A percentile compares a stretch with the other conserved stretches of the same genome.
phyloP scores from a whole-genome alignment of 2,329 filamentous ascomycete genomes.

The Fusarium multiceps region DNA sequence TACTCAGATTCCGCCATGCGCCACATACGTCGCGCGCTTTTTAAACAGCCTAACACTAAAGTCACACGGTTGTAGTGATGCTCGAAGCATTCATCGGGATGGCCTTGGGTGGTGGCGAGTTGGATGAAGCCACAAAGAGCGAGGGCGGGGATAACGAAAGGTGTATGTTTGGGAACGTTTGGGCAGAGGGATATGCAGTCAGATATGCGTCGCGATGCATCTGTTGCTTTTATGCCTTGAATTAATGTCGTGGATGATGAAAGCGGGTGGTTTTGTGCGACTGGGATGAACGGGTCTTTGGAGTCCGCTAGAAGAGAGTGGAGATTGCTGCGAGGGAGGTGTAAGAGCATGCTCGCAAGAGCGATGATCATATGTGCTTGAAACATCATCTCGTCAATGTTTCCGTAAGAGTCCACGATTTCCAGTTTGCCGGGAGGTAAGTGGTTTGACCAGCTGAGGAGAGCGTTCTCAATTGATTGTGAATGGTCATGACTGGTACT shows the following conservation, averaged over 20 bases:
- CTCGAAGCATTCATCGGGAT: slow-evolving; percentile 39
- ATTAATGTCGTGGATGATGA: slow-evolving; percentile 27
- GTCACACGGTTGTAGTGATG: slow-evolving; percentile 40
- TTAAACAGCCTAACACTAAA: slow-evolving; percentile 25
- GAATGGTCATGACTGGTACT: slow-evolving; percentile 34
- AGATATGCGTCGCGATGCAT: slow-evolving; percentile 38
- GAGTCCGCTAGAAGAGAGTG: slow-evolving; percentile 18
- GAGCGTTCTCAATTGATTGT: slow-evolving; percentile 37
- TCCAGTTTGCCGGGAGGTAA: slow-evolving; percentile 29
- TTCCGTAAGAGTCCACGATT: slow-evolving; percentile 33
- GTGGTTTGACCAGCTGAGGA: slow-evolving; percentile 40
- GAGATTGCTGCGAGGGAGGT: slow-evolving; percentile 36
- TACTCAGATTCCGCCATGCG: slow-evolving; percentile 35
- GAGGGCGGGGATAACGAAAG: slow-evolving; percentile 32
- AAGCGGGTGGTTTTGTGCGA: slow-evolving; percentile 15
- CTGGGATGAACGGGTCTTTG: slow-evolving; percentile 21
- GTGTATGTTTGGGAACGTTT: slow-evolving; percentile 37
- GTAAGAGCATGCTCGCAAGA: slow-evolving; percentile 35
- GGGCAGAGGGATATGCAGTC: slow-evolving; percentile 37
- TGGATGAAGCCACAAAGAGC: slow-evolving; percentile 38
- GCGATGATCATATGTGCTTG: slow-evolving; percentile 40
- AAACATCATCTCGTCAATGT: slow-evolving; percentile 43
- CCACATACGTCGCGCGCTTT: slow-evolving; percentile 36
- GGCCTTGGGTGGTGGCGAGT: slow-evolving; percentile 32
- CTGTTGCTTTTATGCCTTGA: slow-evolving; percentile 41